These are phyloP conservation scores for Cymbopogon flexuosus DNA, from an alignment of 202 grass and related monocot genomes.

Conservation along the genomic window DNA sequence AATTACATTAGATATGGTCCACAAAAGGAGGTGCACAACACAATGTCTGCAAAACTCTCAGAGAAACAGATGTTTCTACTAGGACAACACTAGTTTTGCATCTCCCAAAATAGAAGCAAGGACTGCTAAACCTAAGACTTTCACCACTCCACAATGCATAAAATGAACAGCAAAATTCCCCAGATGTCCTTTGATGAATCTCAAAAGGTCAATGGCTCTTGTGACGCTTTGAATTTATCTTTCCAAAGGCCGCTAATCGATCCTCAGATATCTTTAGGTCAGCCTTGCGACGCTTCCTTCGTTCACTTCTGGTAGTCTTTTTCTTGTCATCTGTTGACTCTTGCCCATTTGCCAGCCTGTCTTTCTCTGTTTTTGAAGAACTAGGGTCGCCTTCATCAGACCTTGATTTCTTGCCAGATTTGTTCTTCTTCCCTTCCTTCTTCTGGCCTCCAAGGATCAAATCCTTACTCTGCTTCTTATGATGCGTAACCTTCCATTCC, in stretches of 20 bases:
- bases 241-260: conserved; percentile 55
- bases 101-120: neutral
- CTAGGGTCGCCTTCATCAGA: conserved; percentile 28
- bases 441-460: conserved; percentile 56
- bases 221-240: conserved; percentile 37
- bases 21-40: neutral
- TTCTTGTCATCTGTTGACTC: conserved; percentile 38
- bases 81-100: neutral
- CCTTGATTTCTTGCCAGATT: conserved; percentile 38
- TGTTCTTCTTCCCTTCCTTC: conserved; percentile 37
- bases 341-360: conserved; percentile 17
- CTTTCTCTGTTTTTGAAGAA: conserved; percentile 28
- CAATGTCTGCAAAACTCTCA: neutral
- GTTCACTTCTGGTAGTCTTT: conserved; percentile 47
- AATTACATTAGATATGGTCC: neutral
- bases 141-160: neutral
- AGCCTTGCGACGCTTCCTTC: conserved; percentile 49
- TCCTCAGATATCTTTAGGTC: conserved; percentile 45
- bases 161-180: conserved; percentile 8
- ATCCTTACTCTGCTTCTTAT: conserved; percentile 59
- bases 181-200: conserved; percentile 15
- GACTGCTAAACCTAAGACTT: neutral
- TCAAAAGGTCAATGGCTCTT: conserved; percentile 47
- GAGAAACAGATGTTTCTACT: conserved; percentile 6
- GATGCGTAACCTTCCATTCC: conserved; percentile 78